Conservation (phyloP, 805 yeast genomes). For the Candida methanosorbosa region DNA sequence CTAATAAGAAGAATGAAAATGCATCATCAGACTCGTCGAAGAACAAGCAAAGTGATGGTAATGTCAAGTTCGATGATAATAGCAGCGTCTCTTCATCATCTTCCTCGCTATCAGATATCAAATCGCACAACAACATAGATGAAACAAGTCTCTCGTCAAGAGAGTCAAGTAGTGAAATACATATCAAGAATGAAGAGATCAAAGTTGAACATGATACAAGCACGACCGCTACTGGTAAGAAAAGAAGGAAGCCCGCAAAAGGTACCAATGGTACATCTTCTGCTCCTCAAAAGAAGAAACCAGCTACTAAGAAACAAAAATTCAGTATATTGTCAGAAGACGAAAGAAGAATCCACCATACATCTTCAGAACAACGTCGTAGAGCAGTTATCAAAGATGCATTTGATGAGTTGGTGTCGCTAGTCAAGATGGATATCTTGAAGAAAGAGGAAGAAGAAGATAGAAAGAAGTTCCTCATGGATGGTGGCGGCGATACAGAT, state of each 20-base stretch:
- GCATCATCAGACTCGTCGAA: too few species aligned
- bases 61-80: not conserved
- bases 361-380: conserved; percentile 29
- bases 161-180: not conserved
- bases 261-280: not conserved
- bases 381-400: conserved; percentile 27
- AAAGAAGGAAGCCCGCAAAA: not conserved
- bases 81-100: not conserved
- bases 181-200: too few species aligned
- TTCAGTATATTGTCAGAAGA: conserved; percentile 17
- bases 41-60: not conserved
- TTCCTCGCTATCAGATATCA: not conserved
- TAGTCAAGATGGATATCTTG: conserved; percentile 11
- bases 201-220: not conserved
- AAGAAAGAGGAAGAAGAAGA: conserved; percentile 2
- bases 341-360: conserved; percentile 28
- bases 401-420: conserved; percentile 23
- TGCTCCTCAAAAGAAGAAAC: not conserved
- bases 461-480: too few species aligned
- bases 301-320: not conserved
- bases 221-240: not conserved
- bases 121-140: not conserved
- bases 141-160: not conserved
- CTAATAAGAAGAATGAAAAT: not conserved
- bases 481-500: conserved; percentile 3